These are phyloP conservation scores for Wickerhamomyces chambardii DNA, from an alignment of 805 yeast genomes.

Conservation along the genomic window DNA sequence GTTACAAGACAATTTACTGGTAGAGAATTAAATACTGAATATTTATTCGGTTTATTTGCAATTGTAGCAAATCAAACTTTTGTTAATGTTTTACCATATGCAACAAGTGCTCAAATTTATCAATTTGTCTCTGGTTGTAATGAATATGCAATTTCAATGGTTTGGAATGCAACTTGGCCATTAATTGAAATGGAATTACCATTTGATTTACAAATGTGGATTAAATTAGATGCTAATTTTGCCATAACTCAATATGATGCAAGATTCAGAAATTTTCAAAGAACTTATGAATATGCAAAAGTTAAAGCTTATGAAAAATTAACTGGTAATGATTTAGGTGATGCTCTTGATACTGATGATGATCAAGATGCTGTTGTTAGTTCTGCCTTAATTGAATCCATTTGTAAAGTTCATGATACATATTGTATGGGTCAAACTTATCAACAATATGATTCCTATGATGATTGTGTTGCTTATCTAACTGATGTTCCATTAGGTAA, in stretches of 20 bases:
- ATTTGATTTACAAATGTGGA: conserved; percentile 8
- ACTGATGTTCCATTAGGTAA: conserved; percentile 8
- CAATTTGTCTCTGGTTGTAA: conserved; percentile 7
- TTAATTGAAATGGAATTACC: conserved; percentile 8
- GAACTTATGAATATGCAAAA: conserved; percentile 5
- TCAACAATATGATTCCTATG: conserved; percentile 8
- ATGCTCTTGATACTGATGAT: conserved; percentile 1
- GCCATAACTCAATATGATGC: conserved; percentile 12
- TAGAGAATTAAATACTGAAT: conserved; percentile 16
- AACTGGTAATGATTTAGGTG: neutral
- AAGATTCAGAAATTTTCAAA: conserved; percentile 10
- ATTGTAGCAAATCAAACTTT: conserved; percentile 3
- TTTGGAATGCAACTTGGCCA: conserved; percentile 8
- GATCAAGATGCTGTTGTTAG: conserved; percentile 2
- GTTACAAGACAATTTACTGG: conserved; percentile 15
- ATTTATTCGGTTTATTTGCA: conserved; percentile 14
- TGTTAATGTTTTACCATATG: conserved; percentile 9
- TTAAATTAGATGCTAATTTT: conserved; percentile 5
- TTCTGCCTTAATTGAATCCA: conserved; percentile 7
- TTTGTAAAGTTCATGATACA: conserved; percentile 10
- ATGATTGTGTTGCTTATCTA: conserved; percentile 8
- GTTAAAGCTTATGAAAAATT: conserved; percentile 3
- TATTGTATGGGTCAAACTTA: conserved; percentile 12
- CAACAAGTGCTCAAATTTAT: conserved; percentile 4
- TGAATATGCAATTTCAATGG: conserved; percentile 6